Evolutionary conservation across 768 basidiomycete genomes (phyloP).

Genomic region (Cytidiella melzeri): DNA sequence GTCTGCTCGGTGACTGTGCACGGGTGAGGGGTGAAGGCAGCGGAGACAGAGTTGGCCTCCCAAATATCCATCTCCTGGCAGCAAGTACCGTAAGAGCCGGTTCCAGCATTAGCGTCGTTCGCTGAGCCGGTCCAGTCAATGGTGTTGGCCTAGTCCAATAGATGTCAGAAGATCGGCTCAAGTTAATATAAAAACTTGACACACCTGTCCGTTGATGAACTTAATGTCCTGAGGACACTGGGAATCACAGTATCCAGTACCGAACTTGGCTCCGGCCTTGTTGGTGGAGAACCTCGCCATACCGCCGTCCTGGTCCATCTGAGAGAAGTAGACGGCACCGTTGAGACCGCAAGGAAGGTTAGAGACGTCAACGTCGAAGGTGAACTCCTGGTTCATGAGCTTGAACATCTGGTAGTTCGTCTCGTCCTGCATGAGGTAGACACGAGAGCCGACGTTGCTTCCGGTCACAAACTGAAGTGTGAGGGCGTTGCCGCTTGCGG

Average conservation of each 20-base stretch:
- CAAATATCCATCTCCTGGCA: conserved; percentile 55
- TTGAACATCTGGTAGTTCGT: conserved; percentile 39
- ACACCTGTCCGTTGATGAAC: conserved; percentile 47
- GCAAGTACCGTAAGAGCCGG: conserved; percentile 41
- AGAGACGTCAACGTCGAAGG: conserved; percentile 41
- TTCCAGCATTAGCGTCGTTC: conserved; percentile 41
- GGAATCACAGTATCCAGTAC: conserved; percentile 48
- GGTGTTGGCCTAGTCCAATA: conserved; percentile 38
- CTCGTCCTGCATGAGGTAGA: conserved; percentile 42
- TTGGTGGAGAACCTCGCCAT: conserved; percentile 37
- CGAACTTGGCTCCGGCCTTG: conserved; percentile 48
- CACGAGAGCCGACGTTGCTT: conserved; percentile 26
- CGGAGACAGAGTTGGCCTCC: conserved; percentile 48
- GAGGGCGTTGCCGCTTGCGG: conserved; percentile 19
- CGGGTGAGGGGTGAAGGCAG: conserved; percentile 48
- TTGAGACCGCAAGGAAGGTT: conserved; percentile 42
- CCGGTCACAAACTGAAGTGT: conserved; percentile 23
- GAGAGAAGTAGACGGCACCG: conserved; percentile 49
- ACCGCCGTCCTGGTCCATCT: conserved; percentile 52
- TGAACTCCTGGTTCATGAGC: conserved; percentile 40
- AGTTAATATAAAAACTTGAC: background rate
- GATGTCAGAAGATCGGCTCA: background rate
- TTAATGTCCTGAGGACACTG: conserved; percentile 50
- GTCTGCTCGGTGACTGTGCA: conserved; percentile 36
- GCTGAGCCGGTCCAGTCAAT: conserved; percentile 33